Percentiles rank a stretch among this genome's conserved stretches.
Evolutionary conservation across 148 eudicot species (phyloP).

Genomic region (Rhododendron kiyosumense): DNA sequence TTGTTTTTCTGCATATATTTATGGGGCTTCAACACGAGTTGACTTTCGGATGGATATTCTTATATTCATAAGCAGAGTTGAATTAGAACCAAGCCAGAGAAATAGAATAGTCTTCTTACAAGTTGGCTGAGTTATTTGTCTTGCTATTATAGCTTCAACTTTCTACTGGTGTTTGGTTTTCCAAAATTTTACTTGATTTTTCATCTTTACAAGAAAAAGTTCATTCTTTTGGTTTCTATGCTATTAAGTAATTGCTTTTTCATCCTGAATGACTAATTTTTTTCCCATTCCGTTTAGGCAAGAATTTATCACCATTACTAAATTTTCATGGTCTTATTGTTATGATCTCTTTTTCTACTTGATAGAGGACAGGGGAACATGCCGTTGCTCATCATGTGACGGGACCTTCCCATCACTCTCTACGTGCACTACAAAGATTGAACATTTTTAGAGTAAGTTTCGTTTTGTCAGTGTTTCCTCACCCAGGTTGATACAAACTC

Average conservation of each 20-base stretch:
- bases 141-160: not conserved
- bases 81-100: not conserved
- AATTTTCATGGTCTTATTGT: not conserved
- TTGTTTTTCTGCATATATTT: not conserved
- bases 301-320: not conserved
- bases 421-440: constrained; percentile 51
- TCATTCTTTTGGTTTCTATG: not conserved
- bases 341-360: constrained; percentile 22
- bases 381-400: constrained; percentile 61
- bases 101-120: not conserved
- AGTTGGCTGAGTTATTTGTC: not conserved
- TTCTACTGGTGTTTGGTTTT: not conserved
- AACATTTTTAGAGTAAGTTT: constrained; percentile 58
- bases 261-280: not conserved
- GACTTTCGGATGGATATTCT: not conserved
- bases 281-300: not conserved
- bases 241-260: not conserved
- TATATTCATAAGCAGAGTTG: not conserved
- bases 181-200: not conserved
- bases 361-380: constrained; percentile 50
- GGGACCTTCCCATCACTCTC: constrained; percentile 69
- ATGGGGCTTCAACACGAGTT: not conserved
- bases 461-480: constrained; percentile 1
- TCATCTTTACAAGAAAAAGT: not conserved
- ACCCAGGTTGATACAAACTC: constrained; percentile 9